A percentile compares a stretch with the other conserved stretches of the same genome.
Conservation (phyloP, 768 basidiomycete genomes). For the Trametes villosa region DNA sequence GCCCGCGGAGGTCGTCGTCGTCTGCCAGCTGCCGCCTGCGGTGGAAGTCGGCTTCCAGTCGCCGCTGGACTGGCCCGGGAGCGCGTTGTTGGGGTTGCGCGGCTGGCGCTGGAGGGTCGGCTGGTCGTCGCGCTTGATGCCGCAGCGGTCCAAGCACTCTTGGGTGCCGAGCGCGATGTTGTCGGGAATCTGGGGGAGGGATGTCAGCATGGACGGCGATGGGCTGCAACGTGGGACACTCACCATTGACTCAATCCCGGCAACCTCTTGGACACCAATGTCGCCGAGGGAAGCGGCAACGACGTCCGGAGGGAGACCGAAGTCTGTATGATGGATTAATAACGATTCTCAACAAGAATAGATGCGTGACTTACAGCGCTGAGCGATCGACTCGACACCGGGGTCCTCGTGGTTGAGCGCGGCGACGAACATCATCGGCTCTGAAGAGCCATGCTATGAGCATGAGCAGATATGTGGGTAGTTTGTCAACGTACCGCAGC, state of each 20-base stretch:
- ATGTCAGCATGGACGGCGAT: background rate
- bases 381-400: conserved; percentile 30
- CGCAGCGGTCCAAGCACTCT: conserved; percentile 34
- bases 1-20: too few relatives aligned
- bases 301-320: conserved; percentile 35
- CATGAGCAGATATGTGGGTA: background rate
- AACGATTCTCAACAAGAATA: background rate
- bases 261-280: conserved; percentile 35
- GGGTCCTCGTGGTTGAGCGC: conserved; percentile 37
- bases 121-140: conserved; percentile 30
- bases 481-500: conserved; percentile 23
- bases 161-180: conserved; percentile 36
- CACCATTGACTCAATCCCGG: conserved; percentile 29
- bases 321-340: conserved; percentile 16
- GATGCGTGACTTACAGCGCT: conserved; percentile 30
- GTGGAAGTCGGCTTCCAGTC: conserved; percentile 1
- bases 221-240: background rate
- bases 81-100: conserved; percentile 31
- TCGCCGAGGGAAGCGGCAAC: conserved; percentile 36
- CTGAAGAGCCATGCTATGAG: background rate
- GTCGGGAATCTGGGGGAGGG: conserved; percentile 32
- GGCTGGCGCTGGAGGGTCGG: conserved; percentile 36
- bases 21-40: conserved; percentile 8
- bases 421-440: conserved; percentile 34
- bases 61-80: conserved; percentile 19